Evolutionary conservation across 2,329 filamentous ascomycete species (phyloP), one percentile per base, ranked within the genome.

Genomic region (Dactylellina haptotyla): DNA sequence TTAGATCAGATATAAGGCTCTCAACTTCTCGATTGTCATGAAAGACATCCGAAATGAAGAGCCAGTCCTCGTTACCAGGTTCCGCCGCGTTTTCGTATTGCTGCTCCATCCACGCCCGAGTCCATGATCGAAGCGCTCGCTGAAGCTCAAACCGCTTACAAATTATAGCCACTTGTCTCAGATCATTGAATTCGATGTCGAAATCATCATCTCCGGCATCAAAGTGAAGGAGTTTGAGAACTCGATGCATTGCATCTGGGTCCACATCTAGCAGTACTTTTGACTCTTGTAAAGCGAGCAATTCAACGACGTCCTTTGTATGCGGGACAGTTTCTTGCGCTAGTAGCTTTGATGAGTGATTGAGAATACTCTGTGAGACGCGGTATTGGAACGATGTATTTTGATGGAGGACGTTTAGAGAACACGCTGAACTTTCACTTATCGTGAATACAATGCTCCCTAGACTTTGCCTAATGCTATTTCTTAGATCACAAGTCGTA

Each of bases 31-130:
- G 16, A 1, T 46, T 6, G 9, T 37, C 18, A 26, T 20, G 5
- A 37, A 56, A 56, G 0, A 20, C 28, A 23, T 18, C 32, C 4
- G 48, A 25, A 5, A 56, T 48, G 12, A 30, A 65, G 1, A 65
- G 16, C 61, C 61, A 65, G 18, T 56, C 37, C 12, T 65, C 61
- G 20, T 48, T 18, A 30, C 61, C 61, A 1, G 37, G 45, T 10
- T 45, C 10, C 23, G 23, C n/a, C 2, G 48, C 37, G 8, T n/a
- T 16, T 8, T 26, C 25, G 1, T 4, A 10, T 10, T 48, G 18
- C n/a, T 10, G 18, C 2, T 30, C 26, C 1, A 39, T 4, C 61
- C 48, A 65, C 4, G 28, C 39, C 26, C n/a, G 18, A 10, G 37
- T 5, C 61, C 61, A 65, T 1, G 61, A 28, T 3, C 28, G 18